phyloP scores from a whole-genome alignment of 805 yeast species.

The Yamadazyma philogaea region DNA sequence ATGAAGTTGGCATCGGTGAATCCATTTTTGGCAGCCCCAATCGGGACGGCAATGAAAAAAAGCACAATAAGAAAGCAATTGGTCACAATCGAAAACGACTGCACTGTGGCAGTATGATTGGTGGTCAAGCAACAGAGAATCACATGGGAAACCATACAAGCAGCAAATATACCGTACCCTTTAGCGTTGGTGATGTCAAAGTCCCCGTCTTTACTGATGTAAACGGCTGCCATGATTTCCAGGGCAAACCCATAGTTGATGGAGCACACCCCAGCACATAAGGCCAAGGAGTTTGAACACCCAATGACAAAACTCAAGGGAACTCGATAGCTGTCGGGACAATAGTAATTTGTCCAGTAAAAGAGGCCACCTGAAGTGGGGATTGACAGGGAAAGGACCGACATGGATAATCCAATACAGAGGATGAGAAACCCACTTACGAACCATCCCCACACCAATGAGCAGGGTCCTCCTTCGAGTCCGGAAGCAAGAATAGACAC shows the following conservation, averaged over 20 bases:
- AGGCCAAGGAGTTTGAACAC: constrained; percentile 62
- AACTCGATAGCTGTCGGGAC: constrained; percentile 51
- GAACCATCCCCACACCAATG: constrained; percentile 74
- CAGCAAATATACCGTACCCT: constrained; percentile 65
- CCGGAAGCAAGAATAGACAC: constrained; percentile 55
- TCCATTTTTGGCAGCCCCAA: constrained; percentile 43
- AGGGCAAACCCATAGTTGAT: constrained; percentile 67
- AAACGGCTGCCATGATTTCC: constrained; percentile 58
- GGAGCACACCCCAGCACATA: constrained; percentile 64
- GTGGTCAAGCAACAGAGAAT: constrained; percentile 56
- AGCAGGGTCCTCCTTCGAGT: constrained; percentile 62
- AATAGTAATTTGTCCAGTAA: constrained; percentile 48
- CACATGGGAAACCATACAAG: constrained; percentile 52
- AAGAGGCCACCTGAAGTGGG: constrained; percentile 78
- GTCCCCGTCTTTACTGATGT: constrained; percentile 50
- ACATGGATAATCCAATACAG: constrained; percentile 57
- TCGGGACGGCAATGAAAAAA: constrained; percentile 62
- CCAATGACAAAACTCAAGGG: constrained; percentile 64
- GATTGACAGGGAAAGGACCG: constrained; percentile 63
- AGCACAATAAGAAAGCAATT: constrained; percentile 53
- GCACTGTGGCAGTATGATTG: constrained; percentile 53
- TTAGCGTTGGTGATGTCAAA: constrained; percentile 53
- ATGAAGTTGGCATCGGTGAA: constrained; percentile 39
- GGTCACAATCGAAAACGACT: constrained; percentile 53
- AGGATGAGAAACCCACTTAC: constrained; percentile 54